Conservation (phyloP, 768 basidiomycete genomes). For the Agaricus sinodeliciosus region DNA sequence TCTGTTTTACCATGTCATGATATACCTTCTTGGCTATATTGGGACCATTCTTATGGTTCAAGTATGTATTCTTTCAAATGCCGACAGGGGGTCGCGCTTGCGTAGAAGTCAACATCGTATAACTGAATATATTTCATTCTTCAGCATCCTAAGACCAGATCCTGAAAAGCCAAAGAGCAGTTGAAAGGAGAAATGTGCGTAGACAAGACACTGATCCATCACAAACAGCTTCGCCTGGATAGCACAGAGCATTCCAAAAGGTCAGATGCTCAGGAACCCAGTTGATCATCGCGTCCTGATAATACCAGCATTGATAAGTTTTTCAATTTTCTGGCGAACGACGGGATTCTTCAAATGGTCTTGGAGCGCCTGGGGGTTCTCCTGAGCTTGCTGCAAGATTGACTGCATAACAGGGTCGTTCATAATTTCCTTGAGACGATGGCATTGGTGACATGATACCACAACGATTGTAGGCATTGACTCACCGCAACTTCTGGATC, state of each 20-base stretch:
- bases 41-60: too few species aligned
- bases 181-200: not conserved
- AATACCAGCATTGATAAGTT: constrained; percentile 88
- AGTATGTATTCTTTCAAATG: too few species aligned
- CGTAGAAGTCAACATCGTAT: too few species aligned
- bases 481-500: constrained; percentile 93
- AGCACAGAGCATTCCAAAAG: too few species aligned
- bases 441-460: not conserved
- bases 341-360: constrained; percentile 95
- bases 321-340: constrained; percentile 77
- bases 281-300: constrained; percentile 70
- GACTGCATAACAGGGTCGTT: constrained; percentile 88
- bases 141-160: too few species aligned
- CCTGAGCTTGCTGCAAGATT: constrained; percentile 91
- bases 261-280: too few species aligned
- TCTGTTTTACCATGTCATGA: too few species aligned
- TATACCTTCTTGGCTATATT: too few species aligned
- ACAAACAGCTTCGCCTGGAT: too few species aligned
- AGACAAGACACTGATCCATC: too few species aligned
- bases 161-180: not conserved
- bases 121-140: too few species aligned
- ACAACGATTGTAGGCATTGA: constrained; percentile 12
- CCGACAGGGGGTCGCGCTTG: too few species aligned
- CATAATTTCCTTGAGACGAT: constrained; percentile 62
- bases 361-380: constrained; percentile 80